These are phyloP conservation scores for Fraxinus xanthoxyloides DNA, from an alignment of 305 asterid genomes.

Conservation along the genomic window DNA sequence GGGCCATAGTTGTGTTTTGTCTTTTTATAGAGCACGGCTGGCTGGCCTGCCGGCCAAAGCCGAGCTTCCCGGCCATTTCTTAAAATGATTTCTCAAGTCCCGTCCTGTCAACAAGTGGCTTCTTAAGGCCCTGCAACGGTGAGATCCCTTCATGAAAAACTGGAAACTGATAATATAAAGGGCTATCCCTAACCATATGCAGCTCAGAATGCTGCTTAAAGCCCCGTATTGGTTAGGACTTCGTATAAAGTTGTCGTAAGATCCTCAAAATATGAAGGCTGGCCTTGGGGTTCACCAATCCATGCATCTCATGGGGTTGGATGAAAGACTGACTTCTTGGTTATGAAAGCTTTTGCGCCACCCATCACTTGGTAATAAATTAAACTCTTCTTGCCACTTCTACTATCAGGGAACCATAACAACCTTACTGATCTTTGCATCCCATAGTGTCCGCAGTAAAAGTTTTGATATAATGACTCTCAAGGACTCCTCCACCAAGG, in stretches of 20 bases:
- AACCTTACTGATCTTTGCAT: constrained; percentile 75
- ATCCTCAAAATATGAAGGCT: not conserved
- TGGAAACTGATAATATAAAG: no score
- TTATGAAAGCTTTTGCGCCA: constrained; percentile 61
- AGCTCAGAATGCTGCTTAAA: no score
- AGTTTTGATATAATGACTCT: no score
- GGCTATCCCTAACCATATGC: no score
- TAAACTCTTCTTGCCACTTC: constrained; percentile 66
- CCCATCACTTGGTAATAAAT: constrained; percentile 61
- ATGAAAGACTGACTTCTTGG: constrained; percentile 64
- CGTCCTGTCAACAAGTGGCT: no score
- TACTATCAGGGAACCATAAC: constrained; percentile 65
- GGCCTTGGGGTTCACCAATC: constrained; percentile 60
- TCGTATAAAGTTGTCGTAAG: not conserved
- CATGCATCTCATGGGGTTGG: constrained; percentile 62
- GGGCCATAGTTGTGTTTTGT: no score
- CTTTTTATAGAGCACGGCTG: no score
- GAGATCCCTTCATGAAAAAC: no score
- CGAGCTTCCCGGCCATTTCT: not conserved
- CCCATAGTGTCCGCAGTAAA: constrained; percentile 87
- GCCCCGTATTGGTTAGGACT: no score
- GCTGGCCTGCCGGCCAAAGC: not conserved
- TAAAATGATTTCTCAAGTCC: no score
- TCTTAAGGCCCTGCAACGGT: no score
- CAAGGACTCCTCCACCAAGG: not conserved